These are phyloP conservation scores for Coemansia aciculifera DNA, from an alignment of 192 early-diverging fungal species.

Conservation along the genomic window DNA sequence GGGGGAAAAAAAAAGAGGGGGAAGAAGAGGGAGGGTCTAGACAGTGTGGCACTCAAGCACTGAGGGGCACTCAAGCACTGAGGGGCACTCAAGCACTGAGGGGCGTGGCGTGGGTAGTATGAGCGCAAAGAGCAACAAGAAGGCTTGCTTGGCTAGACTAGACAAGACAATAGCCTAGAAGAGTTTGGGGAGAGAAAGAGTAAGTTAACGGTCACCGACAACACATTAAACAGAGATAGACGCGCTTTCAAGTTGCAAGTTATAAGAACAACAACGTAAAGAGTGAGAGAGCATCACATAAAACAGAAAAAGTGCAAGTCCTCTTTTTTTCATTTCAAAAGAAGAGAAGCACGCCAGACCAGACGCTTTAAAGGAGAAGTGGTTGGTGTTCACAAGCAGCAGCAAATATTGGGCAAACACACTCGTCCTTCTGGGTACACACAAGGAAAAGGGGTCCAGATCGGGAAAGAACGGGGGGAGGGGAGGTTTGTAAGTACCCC, in stretches of 20 bases:
- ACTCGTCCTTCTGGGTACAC: neutral
- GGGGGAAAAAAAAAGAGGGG: neutral
- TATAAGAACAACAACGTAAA: neutral
- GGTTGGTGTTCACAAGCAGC: conserved; percentile 3
- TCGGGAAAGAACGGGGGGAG: conserved; percentile 1
- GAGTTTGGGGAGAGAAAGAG: conserved; percentile 1
- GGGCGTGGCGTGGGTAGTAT: conserved; percentile 10
- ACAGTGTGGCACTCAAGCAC: conserved; percentile 4
- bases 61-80: neutral
- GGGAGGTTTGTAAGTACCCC: neutral
- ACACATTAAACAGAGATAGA: conserved; percentile 5
- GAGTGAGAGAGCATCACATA: conserved; percentile 4
- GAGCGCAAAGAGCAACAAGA: neutral
- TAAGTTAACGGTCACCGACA: conserved; percentile 1
- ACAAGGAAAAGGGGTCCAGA: neutral
- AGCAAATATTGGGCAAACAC: conserved; percentile 7
- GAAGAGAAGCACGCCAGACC: neutral
- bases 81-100: conserved; percentile 2
- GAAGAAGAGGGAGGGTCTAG: neutral
- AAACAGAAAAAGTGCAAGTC: neutral
- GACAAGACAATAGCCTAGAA: conserved; percentile 1
- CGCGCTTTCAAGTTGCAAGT: conserved; percentile 3
- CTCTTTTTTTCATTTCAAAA: conserved; percentile 8
- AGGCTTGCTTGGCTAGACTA: neutral
- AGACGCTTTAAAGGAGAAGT: neutral